phyloP scores from a whole-genome alignment of 202 grass and related monocot genomes.

The Eragrostis tef region DNA sequence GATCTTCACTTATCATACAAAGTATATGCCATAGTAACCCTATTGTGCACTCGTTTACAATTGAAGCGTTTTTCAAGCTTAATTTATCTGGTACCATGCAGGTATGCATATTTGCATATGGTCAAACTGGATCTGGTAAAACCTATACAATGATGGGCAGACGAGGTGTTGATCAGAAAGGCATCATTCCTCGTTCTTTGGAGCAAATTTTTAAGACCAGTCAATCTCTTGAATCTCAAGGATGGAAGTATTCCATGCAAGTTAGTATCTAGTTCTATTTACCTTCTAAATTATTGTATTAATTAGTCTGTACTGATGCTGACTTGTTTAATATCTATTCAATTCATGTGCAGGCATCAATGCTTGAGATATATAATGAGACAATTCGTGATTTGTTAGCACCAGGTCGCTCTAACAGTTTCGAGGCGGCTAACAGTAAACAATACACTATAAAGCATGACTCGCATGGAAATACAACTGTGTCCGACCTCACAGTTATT shows the following conservation, averaged over 20 bases:
- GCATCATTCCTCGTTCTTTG: slow-evolving; percentile 84
- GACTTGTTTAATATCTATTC: slow-evolving; percentile 3
- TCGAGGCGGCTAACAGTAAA: slow-evolving; percentile 52
- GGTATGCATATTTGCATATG: slow-evolving; percentile 99
- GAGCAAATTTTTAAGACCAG: slow-evolving; percentile 91
- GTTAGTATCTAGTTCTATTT: slow-evolving; percentile 38
- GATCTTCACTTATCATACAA: neutral
- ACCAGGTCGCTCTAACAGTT: slow-evolving; percentile 42
- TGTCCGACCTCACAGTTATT: slow-evolving; percentile 77
- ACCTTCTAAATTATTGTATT: neutral
- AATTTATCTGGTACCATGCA: slow-evolving; percentile 35
- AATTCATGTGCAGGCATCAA: slow-evolving; percentile 63
- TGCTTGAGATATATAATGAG: slow-evolving; percentile 99
- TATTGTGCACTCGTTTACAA: slow-evolving; percentile 5
- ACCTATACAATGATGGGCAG: slow-evolving; percentile 99
- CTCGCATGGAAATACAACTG: slow-evolving; percentile 69
- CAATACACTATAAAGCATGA: slow-evolving; percentile 90
- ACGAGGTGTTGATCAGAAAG: slow-evolving; percentile 61
- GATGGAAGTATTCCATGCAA: slow-evolving; percentile 93
- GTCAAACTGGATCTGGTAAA: slow-evolving; percentile 99
- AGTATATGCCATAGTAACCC: neutral
- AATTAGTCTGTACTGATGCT: neutral
- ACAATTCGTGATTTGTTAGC: slow-evolving; percentile 84
- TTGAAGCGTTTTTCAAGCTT: slow-evolving; percentile 14
- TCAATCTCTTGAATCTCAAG: slow-evolving; percentile 68